Conservation (phyloP, 345 rosid genomes). For the Eucalyptus rudis region DNA sequence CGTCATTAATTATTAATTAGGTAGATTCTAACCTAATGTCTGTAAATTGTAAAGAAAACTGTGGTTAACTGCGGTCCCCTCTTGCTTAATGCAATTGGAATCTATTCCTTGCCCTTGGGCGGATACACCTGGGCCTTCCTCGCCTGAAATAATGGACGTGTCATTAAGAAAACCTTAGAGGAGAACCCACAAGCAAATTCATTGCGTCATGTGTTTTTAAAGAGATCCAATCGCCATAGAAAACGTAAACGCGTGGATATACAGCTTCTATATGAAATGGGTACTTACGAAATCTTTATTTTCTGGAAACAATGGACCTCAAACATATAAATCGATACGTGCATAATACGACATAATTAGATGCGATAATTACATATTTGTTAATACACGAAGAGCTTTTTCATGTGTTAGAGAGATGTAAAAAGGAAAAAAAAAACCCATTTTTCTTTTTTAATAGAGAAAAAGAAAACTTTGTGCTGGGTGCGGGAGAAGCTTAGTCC, state of each 20-base stretch:
- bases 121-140: neutral
- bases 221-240: neutral
- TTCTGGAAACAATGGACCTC: neutral
- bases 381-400: neutral
- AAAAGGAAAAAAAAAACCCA: neutral
- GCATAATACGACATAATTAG: neutral
- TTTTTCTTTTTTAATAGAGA: neutral
- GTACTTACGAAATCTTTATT: neutral
- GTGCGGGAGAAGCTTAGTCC: neutral
- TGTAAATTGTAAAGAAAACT: neutral
- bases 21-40: neutral
- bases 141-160: neutral
- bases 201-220: neutral
- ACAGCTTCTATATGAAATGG: neutral
- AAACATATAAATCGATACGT: neutral
- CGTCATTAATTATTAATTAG: neutral
- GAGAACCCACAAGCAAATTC: neutral
- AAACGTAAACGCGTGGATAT: neutral
- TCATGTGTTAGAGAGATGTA: neutral
- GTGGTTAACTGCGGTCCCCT: neutral
- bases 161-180: neutral
- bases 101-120: neutral
- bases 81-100: neutral
- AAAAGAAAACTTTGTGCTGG: accelerated
- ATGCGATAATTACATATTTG: neutral